Base-by-base conservation (phyloP, 2,329 filamentous ascomycete species). In the Pochonia chlamydosporia region DNA sequence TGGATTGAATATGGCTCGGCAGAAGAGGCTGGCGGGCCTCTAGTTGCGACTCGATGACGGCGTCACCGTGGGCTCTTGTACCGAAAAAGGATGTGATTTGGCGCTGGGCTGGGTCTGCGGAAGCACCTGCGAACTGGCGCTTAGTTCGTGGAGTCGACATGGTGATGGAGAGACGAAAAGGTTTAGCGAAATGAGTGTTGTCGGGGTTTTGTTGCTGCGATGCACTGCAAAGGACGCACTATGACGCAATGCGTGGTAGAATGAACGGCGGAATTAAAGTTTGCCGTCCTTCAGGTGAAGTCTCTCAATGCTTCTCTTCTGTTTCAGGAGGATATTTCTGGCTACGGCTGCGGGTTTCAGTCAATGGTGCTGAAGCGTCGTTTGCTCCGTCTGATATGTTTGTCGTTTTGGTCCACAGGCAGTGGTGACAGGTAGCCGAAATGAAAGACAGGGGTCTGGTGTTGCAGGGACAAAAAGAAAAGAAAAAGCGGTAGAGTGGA, bases 1-100 rank as follows among this genome's bases (percentile, higher is more conserved):
- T 87, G 30, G 90, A 78, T 66, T 96, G 89, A 26, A 95, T 75
- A 7, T 74, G 74, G 21, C 75, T 66, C 1, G 88, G 82, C 13
- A 91, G 72, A 4, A 64, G 57, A 3, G 81, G 79, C 14, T 71
- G 67, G 13, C 56, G 43, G 21, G 51, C 16, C 23, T 46, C 31
- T n/a, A 28, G 16, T 23, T 25, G 20, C 36, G 61, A 56, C 14
- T 60, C 26, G 5, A 54, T 45, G 26, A 49, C 25, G 60, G 66
- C 24, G 70, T 68, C 23, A 75, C 65, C 24, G 60, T 68, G 60
- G 10, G 59, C 54, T 59, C 69, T 60, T 8, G 61, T 53, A 49
- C 61, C 58, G 67, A 85, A 84, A 69, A 82, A 85, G 46, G 75
- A 78, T 18, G 81, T 84, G 59, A 85, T 85, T 48, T 82, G 79